Conservation (phyloP, 1,139 yeast genomes). For the Hyphopichia buzzinii region DNA sequence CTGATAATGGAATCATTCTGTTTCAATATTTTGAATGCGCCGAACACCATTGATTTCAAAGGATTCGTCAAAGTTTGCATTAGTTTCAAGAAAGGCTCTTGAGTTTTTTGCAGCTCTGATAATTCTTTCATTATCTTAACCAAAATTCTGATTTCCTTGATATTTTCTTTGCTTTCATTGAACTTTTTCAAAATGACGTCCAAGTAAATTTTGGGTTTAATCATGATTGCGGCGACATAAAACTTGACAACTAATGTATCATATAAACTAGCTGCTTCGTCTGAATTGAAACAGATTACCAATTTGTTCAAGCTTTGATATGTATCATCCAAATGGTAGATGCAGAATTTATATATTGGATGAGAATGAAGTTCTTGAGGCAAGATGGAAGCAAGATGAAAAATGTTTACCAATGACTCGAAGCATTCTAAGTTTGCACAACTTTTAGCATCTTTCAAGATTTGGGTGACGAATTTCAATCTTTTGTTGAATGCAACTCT, state of each 20-base stretch:
- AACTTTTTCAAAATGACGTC: conserved; percentile 24
- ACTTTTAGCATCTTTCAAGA: conserved; percentile 33
- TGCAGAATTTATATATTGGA: conserved; percentile 44
- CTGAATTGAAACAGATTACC: conserved; percentile 17
- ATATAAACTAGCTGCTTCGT: conserved; percentile 17
- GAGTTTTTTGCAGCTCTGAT: conserved; percentile 28
- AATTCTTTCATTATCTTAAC: conserved; percentile 41
- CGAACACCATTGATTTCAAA: conserved; percentile 29
- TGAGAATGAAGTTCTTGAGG: conserved; percentile 24
- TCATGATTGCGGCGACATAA: conserved; percentile 41
- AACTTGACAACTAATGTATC: conserved; percentile 35
- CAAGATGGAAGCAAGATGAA: conserved; percentile 41
- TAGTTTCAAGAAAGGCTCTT: conserved; percentile 19
- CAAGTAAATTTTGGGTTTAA: conserved; percentile 36
- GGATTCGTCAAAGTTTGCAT: conserved; percentile 21
- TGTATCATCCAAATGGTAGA: conserved; percentile 36
- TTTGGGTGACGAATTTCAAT: conserved; percentile 29
- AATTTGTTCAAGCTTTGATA: conserved; percentile 25
- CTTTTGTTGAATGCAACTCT: conserved; percentile 37
- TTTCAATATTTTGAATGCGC: conserved; percentile 28
- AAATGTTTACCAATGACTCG: conserved; percentile 43
- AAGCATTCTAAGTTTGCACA: conserved; percentile 41
- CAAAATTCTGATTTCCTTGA: conserved; percentile 29
- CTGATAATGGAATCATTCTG: conserved; percentile 16
- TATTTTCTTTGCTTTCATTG: conserved; percentile 24